Base-by-base conservation (phyloP, 345 rosid species). In the Ricinus communis region DNA sequence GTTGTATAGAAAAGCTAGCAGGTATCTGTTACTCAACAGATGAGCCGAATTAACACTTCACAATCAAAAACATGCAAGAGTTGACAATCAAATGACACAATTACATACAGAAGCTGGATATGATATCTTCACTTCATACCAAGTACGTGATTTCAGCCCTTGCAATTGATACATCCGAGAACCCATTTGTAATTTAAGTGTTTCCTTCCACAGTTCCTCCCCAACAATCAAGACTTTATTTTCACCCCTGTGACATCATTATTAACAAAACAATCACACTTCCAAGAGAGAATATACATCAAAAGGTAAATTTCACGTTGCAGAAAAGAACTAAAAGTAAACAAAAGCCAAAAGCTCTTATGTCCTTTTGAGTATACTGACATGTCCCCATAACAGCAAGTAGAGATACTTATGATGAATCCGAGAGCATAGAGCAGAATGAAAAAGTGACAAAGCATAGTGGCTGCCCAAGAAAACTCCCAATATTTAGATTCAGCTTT, bases 51-150 rank as follows among this genome's bases (percentile, higher is more conserved):
- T 12, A 41, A 63, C 52, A 25, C 56, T 19, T 76, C 68, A 64
- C 22, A 72, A 57, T 51, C 66, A 30, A 58, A 77, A 76, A 62
- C 14, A 68, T 24, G 21, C 41, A 66, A 69, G 57, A 18, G 63
- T 8, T 46, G 46, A 72, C 10, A 55, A 62, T 24, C 16, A 62
- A 56, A 63, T 74, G n/a, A 47, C 55, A 68, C 1, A 62, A 62
- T 56, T 74, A 90, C 96, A 81, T 92, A 95, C 97, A 82, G 97
- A 92, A 82, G 97, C 97, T 65, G 99, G 99, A 73, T 89, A 90
- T 15, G 97, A 92, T 80, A 92, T 95, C 99, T 95, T 92, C 88
- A 92, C 96, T 95, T 90, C 96, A 56, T 92, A 92, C 97, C 91
- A 86, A 78, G 87, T 75, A 75, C 72, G 43, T 16, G 97, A 77